Evolutionary conservation across 176 grass and related monocot species (phyloP), one percentile per base, ranked within the genome.

Genomic region (Rhipidocladum racemiflorum): DNA sequence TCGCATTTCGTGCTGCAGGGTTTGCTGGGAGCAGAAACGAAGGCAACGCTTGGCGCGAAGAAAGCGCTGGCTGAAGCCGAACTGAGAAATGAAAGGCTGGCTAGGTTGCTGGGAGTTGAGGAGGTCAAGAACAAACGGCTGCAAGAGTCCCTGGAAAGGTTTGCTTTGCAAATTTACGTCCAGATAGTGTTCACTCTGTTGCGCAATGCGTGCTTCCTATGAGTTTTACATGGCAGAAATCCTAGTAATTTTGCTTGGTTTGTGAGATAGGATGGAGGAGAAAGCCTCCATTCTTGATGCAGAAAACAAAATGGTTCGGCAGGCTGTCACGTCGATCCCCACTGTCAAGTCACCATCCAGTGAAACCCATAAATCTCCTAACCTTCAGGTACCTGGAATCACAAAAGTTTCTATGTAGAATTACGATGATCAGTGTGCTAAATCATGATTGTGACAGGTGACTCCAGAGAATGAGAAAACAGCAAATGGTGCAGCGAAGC

Each of bases 221-320:
- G 36, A 40, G 16, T 24, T 32, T 24, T 32, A 12, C 40, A 66
- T n/a, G 50, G 53, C 25, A 13, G 3, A 12, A 85, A 43, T 28
- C 24, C 8, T 14, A 18, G 18, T n/a, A 16, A 16, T 65, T 81
- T 76, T 64, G 0, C 4, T 71, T 18, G 15, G 0, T 53, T 53
- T 77, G 7, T 65, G 38, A 61, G 32, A 48, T 53, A 92, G 91
- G 76, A 80, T 90, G 87, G 87, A 92, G 78, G 81, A 89, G 84
- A 87, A 74, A 70, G 87, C 30, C 68, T 87, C 87, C 1, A 81
- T 69, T 77, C 64, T 92, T 16, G 84, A 82, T 20, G 85, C 79
- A 23, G 91, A 92, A 77, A 92, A 92, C 76, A 84, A 65, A 73
- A 87, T 87, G 69, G 84, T 92, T 63, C 81, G 66, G 63, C 84